Percentiles rank a stretch among this genome's conserved stretches.
Evolutionary conservation across 164 flowering plant species (phyloP).

Genomic region (Berberis vulgaris): DNA sequence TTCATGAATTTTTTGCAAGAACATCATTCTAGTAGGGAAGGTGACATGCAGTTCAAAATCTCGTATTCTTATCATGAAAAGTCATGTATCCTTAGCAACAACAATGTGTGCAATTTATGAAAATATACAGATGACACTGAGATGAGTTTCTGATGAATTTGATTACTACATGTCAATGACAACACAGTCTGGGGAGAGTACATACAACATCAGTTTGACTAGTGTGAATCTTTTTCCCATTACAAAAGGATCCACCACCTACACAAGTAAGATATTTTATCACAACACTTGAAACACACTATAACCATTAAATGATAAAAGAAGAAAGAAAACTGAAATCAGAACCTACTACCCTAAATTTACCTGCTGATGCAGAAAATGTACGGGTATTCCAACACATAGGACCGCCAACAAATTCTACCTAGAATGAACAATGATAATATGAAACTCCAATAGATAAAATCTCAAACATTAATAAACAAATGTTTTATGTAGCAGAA

Average conservation of each 20-base stretch:
- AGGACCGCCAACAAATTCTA: conserved; percentile 96
- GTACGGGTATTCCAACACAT: conserved; percentile 91
- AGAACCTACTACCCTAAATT: neutral
- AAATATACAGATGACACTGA: no score
- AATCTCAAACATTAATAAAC: no score
- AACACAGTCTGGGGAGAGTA: neutral
- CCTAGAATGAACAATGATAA: conserved; percentile 30
- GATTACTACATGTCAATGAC: no score
- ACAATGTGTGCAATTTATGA: no score
- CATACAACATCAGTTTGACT: conserved; percentile 72
- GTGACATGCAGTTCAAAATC: neutral
- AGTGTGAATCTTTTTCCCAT: conserved; percentile 71
- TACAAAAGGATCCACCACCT: conserved; percentile 94
- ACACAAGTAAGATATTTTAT: conserved; percentile 3
- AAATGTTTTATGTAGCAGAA: no score
- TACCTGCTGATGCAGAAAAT: conserved; percentile 88
- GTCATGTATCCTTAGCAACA: neutral
- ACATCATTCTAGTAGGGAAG: neutral
- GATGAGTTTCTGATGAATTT: no score
- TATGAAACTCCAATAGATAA: neutral
- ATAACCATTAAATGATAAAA: neutral
- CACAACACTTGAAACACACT: neutral
- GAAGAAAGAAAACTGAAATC: neutral
- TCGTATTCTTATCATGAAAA: neutral
- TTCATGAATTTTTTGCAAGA: neutral